Base-by-base conservation (phyloP, 495 filamentous ascomycete species). In the Staphylotrichum tortipilum region DNA sequence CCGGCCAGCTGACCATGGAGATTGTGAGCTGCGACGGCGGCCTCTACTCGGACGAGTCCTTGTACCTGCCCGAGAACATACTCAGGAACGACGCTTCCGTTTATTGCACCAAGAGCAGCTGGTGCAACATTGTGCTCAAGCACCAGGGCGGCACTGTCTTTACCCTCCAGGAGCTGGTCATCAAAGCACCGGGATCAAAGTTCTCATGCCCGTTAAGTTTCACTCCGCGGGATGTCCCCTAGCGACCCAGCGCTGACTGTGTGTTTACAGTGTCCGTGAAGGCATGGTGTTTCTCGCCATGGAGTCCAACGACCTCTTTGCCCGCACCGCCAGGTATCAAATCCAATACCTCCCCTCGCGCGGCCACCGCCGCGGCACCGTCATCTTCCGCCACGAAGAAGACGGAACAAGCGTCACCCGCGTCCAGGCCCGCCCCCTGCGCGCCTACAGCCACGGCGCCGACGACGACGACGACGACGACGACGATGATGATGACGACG, bases 201-300 rank as follows among this genome's bases (percentile, higher is more conserved):
- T 95, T 86, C 61, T 88, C 88, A 42, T 81, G 85, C 52, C 88
- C 89, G 89, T 95, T n/a, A n/a, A n/a, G n/a, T n/a, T n/a, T n/a
- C n/a, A n/a, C n/a, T n/a, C n/a, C n/a, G n/a, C n/a, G n/a, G n/a
- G n/a, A 78, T 63, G 89, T 79, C 24, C 35, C 22, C 48, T n/a
- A n/a, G n/a, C n/a, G n/a, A n/a, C n/a, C n/a, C n/a, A n/a, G n/a
- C n/a, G n/a, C n/a, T n/a, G n/a, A n/a, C n/a, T n/a, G n/a, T n/a
- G n/a, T n/a, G n/a, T n/a, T n/a, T 41, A 36, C 56, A 94, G 88
- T 44, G 83, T 95, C 40, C 86, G 90, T 69, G 88, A 94, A 73
- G 91, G 91, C 19, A 86, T 95, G 82, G 79, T 97, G 6, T 95
- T 96, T 61, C 77, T 96, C 31, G 80, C 86, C 5, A 94, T 95